Percentiles rank a stretch among this genome's conserved stretches.
phyloP scores from a whole-genome alignment of 2,329 filamentous ascomycete genomes.

The Metarhizium brunneum region DNA sequence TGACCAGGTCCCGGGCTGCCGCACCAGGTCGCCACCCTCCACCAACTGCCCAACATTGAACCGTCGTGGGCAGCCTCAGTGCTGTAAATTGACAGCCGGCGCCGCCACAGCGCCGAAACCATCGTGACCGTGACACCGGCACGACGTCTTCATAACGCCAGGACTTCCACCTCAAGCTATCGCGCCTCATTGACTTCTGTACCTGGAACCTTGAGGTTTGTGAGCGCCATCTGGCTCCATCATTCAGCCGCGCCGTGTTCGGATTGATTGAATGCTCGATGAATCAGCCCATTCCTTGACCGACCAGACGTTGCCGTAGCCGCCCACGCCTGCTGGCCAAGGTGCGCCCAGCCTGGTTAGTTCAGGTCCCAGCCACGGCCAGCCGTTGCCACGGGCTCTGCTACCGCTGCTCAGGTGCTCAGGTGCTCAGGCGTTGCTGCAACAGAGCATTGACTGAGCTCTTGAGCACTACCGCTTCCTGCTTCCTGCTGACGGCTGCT shows the following conservation, averaged over 20 bases:
- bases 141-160: too few species aligned
- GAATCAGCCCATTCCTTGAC: not conserved
- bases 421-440: too few species aligned
- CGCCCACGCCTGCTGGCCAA: slow-evolving; percentile 3
- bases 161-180: not conserved
- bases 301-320: not conserved
- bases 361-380: slow-evolving; percentile 3
- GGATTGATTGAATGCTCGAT: not conserved
- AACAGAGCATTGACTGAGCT: not conserved
- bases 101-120: not conserved
- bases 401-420: not conserved
- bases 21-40: not conserved
- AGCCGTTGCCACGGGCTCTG: slow-evolving; percentile 9
- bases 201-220: not conserved
- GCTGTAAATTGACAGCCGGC: not conserved
- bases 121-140: not conserved
- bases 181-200: not conserved
- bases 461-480: not conserved
- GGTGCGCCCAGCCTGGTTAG: slow-evolving; percentile 4
- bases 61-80: not conserved
- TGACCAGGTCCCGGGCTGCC: too few species aligned
- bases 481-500: not conserved
- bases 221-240: too few species aligned
- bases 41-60: not conserved
- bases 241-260: too few species aligned